phyloP scores from a whole-genome alignment of 164 flowering plant species.

The Euptelea pleiosperma region DNA sequence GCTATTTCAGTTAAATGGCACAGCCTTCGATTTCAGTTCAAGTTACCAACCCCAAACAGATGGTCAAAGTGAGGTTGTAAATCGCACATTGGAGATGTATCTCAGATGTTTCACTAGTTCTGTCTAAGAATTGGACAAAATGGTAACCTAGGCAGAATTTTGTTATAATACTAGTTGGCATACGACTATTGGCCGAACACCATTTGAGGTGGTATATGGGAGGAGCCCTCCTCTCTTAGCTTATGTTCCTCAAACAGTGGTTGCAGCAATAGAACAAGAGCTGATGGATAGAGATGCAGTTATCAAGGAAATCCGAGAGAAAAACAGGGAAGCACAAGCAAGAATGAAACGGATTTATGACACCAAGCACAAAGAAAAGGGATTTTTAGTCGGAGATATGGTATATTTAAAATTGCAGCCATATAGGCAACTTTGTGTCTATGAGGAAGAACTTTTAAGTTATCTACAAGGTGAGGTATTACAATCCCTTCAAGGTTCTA shows the following conservation, averaged over 20 bases:
- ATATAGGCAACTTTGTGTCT: no score
- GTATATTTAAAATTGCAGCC: not conserved
- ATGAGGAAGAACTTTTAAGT: no score
- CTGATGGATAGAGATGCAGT: not conserved
- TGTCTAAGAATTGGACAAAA: not conserved
- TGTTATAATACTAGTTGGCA: conserved; percentile 14
- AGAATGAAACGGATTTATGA: conserved; percentile 6
- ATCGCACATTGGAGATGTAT: not conserved
- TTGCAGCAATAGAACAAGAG: conserved; percentile 1
- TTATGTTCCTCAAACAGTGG: conserved; percentile 1
- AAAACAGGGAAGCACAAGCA: conserved; percentile 6
- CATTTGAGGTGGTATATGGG: conserved; percentile 7
- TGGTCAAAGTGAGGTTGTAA: no score
- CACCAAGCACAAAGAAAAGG: not conserved
- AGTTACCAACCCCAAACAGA: no score
- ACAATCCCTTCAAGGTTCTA: no score
- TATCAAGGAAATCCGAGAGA: not conserved
- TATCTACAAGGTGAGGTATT: no score
- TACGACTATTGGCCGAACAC: not conserved
- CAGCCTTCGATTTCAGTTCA: no score
- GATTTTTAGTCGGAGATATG: not conserved
- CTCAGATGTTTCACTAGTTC: conserved; percentile 2
- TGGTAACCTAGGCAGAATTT: conserved; percentile 7
- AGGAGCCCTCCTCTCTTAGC: not conserved
- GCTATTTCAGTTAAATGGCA: not conserved